Base-by-base conservation (phyloP, 1,284 basidiomycete species). In the Sphagnurus paluster region DNA sequence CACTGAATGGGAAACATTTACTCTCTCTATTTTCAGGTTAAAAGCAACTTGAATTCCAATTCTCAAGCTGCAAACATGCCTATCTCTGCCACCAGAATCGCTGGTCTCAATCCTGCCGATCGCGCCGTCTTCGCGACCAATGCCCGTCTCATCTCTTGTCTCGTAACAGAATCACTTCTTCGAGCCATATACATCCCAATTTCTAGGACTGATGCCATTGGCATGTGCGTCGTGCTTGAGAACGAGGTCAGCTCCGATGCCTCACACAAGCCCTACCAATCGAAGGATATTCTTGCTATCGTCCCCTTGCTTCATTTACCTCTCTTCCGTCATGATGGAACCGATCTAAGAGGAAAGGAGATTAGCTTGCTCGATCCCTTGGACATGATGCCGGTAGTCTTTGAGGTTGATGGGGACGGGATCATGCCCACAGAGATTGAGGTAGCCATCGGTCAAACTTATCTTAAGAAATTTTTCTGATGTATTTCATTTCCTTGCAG, bases 101-200 rank as follows among this genome's bases (percentile, higher is more conserved):
- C 64, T 32, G 53, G 50, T 41, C 60, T 69, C 35, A 35, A 59
- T 39, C 61, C 67, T 23, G 50, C 50, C 21, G 63, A 72, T 54
- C 67, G 71, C 19, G 75, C 76, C 29, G 57, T 65, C 20, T 76
- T 77, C 52, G 71, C 72, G 4, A 71, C 71, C 24, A 61, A 66
- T 23, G 64, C 75, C 11, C 72, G 77, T 17, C 56, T 79, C 2
- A 51, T 78, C 16, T 77, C 75, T 24, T 77, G 75, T 52, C 68
- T 79, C 5, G 74, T 78, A 41, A 76, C 76, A 1, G 76, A 78
- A 57, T 75, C 74, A 3, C 63, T 78, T 10, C 66, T 71, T 16
- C 62, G 61, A 5, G 75, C 75, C 1, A 55, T 74, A 21, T 79
- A 74, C 54, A 57, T 71, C 49, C 64, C 71, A n/a, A 52, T 71